Base-by-base conservation (phyloP, 768 basidiomycete genomes). In the Serendipita vermifera region DNA sequence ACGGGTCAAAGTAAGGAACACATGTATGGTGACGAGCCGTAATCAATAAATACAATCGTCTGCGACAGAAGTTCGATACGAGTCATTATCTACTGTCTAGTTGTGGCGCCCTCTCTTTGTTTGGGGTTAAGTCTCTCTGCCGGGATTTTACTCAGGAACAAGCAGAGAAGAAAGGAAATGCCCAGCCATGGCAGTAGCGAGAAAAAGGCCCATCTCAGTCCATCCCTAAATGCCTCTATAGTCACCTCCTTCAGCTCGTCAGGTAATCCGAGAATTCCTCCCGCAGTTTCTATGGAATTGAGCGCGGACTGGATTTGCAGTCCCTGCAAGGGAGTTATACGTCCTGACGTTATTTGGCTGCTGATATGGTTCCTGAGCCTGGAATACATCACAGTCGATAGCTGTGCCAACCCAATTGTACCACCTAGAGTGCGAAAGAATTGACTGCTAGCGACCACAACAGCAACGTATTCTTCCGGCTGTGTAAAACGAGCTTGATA, bases 401-500 rank as follows among this genome's bases (percentile, higher is more conserved):
- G 77, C 59, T 79, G 78, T 0, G 78, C 76, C 35, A 79, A 71
- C 22, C 78, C 77, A 35, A 77, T 62, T 0, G 76, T 77, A 6
- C 77, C 77, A n/a, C 77, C 77, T 35, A 77, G 64, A 1, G 72
- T 64, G 14, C 73, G 70, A 66, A 73, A 74, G 62, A 78, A 79
- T 54, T 75, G 65, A 5, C 66, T 57, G 53, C 77, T 64, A 1
- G 73, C 73, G 17, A 73, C 73, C 17, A 72, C 71, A 41, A 72
- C 65, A 1, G 77, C 76, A 39, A 73, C 59, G 29, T 70, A 70
- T 24, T 69, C 63, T 20, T 60, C 63, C 5, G 73, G 70, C 58
- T 71, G 72, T 11, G 66, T 68, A 62, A 77, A 76, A 2, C 75
- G 70, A 1, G 71, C 76, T 3, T 78, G 77, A 17, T 75, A 59